phyloP scores from a whole-genome alignment of 169 alveolate genomes.

The Theileria equi region DNA sequence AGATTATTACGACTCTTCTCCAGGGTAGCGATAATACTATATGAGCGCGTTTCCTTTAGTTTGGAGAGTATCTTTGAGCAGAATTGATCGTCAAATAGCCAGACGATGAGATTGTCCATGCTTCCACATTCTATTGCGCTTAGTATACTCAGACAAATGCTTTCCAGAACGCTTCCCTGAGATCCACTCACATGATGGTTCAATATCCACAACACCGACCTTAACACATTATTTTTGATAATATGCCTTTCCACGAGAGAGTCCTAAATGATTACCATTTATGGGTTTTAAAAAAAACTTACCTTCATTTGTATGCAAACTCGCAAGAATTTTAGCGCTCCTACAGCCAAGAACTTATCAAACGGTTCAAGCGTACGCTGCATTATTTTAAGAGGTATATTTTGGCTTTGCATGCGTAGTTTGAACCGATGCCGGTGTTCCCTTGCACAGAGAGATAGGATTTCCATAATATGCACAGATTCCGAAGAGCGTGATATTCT shows the following conservation, averaged over 20 bases:
- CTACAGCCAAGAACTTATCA: slow-evolving; percentile 69
- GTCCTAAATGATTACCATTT: slow-evolving; percentile 22
- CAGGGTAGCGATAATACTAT: slow-evolving; percentile 25
- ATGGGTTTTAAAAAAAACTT: background rate
- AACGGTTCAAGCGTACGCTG: slow-evolving; percentile 62
- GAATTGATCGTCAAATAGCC: slow-evolving; percentile 49
- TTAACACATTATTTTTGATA: slow-evolving; percentile 32
- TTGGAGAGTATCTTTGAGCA: slow-evolving; percentile 10
- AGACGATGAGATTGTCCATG: slow-evolving; percentile 44
- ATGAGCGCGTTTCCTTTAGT: slow-evolving; percentile 18
- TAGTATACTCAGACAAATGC: slow-evolving; percentile 53
- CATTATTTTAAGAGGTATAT: slow-evolving; percentile 63
- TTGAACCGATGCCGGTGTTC: slow-evolving; percentile 75
- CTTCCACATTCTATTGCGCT: slow-evolving; percentile 48
- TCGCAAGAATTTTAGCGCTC: slow-evolving; percentile 69
- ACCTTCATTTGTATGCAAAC: slow-evolving; percentile 67
- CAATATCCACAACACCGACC: slow-evolving; percentile 63
- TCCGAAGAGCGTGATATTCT: background rate
- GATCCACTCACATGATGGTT: slow-evolving; percentile 23
- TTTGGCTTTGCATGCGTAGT: slow-evolving; percentile 71
- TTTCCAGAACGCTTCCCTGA: slow-evolving; percentile 54
- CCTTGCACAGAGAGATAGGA: slow-evolving; percentile 69
- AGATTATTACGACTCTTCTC: slow-evolving; percentile 29
- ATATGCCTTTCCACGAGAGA: slow-evolving; percentile 56
- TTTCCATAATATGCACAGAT: slow-evolving; percentile 56